Base-by-base conservation (phyloP, 202 grass and related monocot genomes). In the Setaria viridis region DNA sequence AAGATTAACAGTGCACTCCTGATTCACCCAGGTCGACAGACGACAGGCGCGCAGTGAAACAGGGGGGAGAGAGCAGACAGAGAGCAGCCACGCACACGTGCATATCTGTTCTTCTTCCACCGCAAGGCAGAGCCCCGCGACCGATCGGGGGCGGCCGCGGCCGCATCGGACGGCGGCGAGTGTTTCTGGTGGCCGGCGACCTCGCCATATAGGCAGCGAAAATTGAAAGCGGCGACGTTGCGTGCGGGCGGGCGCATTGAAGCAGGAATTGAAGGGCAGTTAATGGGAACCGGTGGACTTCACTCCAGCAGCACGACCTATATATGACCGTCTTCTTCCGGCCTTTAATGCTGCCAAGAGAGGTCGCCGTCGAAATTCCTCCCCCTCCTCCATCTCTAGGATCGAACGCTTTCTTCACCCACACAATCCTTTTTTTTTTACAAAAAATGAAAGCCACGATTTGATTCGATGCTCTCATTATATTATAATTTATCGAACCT, bases 221-320 rank as follows among this genome's bases (percentile, higher is more conserved):
- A 62, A 19, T 17, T 48, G 19, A 63, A 43, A 9, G 30, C 14
- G 70, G 20, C 49, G 37, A 88, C 66, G 82, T 88, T 83, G 82
- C 54, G 34, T 67, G 41, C 42, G 79, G 54, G 62, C 50, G 69
- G 19, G 78, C 62, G 76, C 71, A 89, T 87, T 93, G 64, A 93
- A 90, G 67, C 43, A 34, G 19, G 86, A 86, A 93, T 90, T 90
- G 68, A 93, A 93, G 88, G 41, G 69, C 45, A 90, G 79, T 88
- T 88, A 93, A 83, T 90, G 82, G 39, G 77, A 82, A 50, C 88
- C 69, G 79, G 88, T 88, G 85, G 82, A 79, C 71, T 79, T 78
- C 46, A 66, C 45, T 81, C 47, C n/a, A 77, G 19, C 54, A 76
- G 15, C 78, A 76, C 45, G 74, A 65, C 68, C 70, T 39, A 29